phyloP scores from a whole-genome alignment of 2,329 filamentous ascomycete genomes.

The Penicillium carneum region DNA sequence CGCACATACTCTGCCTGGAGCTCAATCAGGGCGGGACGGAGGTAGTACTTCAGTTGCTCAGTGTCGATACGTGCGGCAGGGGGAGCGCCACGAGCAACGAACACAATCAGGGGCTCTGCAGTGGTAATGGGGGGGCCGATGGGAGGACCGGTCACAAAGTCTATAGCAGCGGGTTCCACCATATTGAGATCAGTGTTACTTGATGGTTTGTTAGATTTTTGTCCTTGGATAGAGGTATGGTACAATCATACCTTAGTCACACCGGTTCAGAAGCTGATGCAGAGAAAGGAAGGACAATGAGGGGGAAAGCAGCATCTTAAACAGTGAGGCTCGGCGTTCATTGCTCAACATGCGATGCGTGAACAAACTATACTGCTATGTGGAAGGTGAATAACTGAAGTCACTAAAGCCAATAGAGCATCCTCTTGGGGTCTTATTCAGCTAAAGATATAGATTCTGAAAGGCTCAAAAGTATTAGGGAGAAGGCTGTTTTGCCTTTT shows the following conservation, averaged over 20 bases:
- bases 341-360: not conserved
- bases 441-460: not conserved
- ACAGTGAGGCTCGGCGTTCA: not conserved
- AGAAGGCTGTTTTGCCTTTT: not conserved
- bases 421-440: not conserved
- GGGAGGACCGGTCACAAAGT: not conserved
- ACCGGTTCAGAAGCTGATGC: not conserved
- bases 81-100: constrained; percentile 7
- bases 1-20: not conserved
- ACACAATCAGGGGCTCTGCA: not conserved
- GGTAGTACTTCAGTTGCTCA: constrained; percentile 1
- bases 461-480: no score
- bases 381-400: not conserved
- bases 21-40: not conserved
- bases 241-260: not conserved
- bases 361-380: not conserved
- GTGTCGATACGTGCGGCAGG: not conserved
- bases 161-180: not conserved
- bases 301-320: not conserved
- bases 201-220: not conserved
- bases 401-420: not conserved
- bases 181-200: not conserved
- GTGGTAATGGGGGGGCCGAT: not conserved
- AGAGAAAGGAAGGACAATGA: not conserved
- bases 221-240: not conserved